phyloP scores from a whole-genome alignment of 768 basidiomycete genomes.

The Galerina sulciceps region DNA sequence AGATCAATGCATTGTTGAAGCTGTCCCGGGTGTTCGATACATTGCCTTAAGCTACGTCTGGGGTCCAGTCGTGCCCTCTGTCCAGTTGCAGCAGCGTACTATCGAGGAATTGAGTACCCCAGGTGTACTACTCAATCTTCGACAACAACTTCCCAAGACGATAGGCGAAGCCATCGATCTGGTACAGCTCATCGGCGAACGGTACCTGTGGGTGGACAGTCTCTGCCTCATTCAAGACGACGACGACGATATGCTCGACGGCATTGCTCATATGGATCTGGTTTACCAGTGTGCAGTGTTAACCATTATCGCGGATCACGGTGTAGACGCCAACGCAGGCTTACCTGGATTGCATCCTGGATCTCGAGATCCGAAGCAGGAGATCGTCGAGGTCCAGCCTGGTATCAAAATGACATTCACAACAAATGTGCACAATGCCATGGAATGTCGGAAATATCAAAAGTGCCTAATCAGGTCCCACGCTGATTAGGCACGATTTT shows the following conservation, averaged over 20 bases:
- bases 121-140: neutral
- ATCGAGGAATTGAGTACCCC: neutral
- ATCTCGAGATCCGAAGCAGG: neutral
- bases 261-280: neutral
- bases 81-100: neutral
- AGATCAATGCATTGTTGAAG: slow-evolving; percentile 1
- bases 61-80: neutral
- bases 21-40: neutral
- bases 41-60: slow-evolving; percentile 2
- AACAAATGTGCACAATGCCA: neutral
- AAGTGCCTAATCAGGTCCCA: too few species aligned
- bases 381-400: neutral
- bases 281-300: neutral
- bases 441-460: neutral
- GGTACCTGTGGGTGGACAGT: slow-evolving; percentile 1
- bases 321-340: neutral
- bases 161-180: slow-evolving; percentile 1
- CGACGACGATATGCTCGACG: neutral
- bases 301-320: neutral
- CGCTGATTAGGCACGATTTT: too few species aligned
- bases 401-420: neutral
- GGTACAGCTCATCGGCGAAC: neutral
- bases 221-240: slow-evolving; percentile 3
- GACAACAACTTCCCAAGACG: neutral
- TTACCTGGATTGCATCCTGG: neutral